Base-by-base conservation (phyloP, 2,329 filamentous ascomycete genomes). In the Aspergillus fischeri region DNA sequence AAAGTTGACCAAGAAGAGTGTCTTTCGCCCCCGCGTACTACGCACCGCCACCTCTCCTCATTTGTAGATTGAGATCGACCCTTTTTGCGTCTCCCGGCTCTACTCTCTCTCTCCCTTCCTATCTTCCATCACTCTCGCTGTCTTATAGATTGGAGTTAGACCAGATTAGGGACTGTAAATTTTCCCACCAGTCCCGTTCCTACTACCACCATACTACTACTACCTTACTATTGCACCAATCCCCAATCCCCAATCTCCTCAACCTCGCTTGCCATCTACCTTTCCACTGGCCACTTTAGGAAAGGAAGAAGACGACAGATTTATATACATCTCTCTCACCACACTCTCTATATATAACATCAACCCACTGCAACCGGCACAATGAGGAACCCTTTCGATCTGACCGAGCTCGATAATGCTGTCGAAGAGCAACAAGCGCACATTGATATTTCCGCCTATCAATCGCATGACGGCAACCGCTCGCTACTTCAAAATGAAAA, bases 401-500 rank as follows among this genome's bases (percentile, higher is more conserved):
- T 73, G 61, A 65, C 70, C 38, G 65, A 64, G 24, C 56, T 64
- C 28, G 61, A 63, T 52, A 54, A 64, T 27, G 57, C 65, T 27
- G 55, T 66, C 8, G 63, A 53, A 58, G 56, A 66, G 42, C 58
- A 63, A 21, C 56, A 60, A 1, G 49, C 55, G 24, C 52, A 63
- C 17, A 56, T 67, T 28, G 60, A 70, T n/a, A 66, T 71, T 29
- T 64, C 64, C 56, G 62, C 70, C 45, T 64, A 66, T 21, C 60
- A 68, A 54, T 65, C 66, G 32, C 53, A 73, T 28, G 72, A 75
- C 52, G 73, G 73, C 28, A 58, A 71, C 9, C 71, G 72, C 11
- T 71, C 72, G 3, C 29, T 75, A n/a, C 41, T 75, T 9, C 71
- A 73, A 44, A 65, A 73, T 35, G 70, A 74, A 55, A 60, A 61